phyloP scores from a whole-genome alignment of 2,329 filamentous ascomycete species.

The Diaporthe vexans region DNA sequence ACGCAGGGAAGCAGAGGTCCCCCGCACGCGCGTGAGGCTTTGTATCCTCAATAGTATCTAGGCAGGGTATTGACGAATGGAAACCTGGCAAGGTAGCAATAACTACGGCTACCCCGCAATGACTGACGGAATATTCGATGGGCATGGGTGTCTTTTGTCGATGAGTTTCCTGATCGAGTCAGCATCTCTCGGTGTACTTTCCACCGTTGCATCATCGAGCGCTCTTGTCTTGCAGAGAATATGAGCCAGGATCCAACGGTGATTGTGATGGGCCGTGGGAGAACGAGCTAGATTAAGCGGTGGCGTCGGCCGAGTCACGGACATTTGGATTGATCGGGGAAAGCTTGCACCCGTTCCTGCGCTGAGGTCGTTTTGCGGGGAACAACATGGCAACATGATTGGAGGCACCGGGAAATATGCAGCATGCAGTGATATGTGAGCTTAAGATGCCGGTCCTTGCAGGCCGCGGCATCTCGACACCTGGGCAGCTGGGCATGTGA shows the following conservation, averaged over 20 bases:
- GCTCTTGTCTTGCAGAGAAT: neutral
- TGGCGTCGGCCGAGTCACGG: conserved; percentile 36
- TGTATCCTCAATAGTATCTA: neutral
- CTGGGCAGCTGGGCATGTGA: conserved; percentile 6
- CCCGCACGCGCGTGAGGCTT: neutral
- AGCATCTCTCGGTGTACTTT: neutral
- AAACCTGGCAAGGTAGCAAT: neutral
- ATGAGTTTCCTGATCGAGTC: conserved; percentile 29
- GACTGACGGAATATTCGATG: neutral
- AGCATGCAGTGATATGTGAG: neutral
- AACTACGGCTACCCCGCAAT: conserved; percentile 13
- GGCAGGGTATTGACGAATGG: neutral
- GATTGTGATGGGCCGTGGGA: conserved; percentile 2
- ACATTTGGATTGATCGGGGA: conserved; percentile 25
- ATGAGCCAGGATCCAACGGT: neutral
- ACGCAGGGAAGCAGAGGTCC: neutral
- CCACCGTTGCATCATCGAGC: conserved; percentile 9
- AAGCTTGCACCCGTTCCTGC: conserved; percentile 1
- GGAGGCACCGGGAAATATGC: neutral
- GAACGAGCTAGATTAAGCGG: neutral
- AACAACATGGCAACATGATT: conserved; percentile 8
- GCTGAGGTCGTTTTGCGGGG: conserved; percentile 31
- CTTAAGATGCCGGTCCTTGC: conserved; percentile 13
- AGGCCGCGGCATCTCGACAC: conserved; percentile 9
- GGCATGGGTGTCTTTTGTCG: conserved; percentile 26